Base-by-base conservation (phyloP, 306 rosid genomes). In the Vigna reflexopilosa region DNA sequence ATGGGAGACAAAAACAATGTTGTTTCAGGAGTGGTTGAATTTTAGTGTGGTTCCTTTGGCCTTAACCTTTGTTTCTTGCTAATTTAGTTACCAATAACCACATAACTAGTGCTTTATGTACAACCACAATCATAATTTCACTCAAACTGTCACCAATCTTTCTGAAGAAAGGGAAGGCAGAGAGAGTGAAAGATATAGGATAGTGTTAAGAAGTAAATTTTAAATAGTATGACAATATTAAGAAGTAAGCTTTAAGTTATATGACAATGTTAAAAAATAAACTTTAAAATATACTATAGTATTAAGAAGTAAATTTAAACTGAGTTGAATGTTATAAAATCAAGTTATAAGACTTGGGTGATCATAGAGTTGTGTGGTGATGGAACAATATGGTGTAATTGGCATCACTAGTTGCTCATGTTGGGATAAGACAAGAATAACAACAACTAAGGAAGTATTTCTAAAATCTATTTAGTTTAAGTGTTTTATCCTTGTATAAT, bases 221-320 rank as follows among this genome's bases (percentile, higher is more conserved):
- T 3, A 30, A 30, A 0, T 26, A 2, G 28, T 26, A 26, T 0
- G 1, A 22, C 24, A 22, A 1, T 22, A 22, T 22, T 22, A 0
- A 22, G 1, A 22, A 22, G 3, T 26, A 26, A 26, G 2, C 0
- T 26, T 26, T 26, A 2, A 2, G 0, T 0, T 26, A 0, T 26
- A 24, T 24, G 26, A 24, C 1, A 1, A 24, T 24, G 26, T 24
- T 24, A 24, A 24, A 1, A 24, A 24, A 20, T 20, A 20, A 0
- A 20, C 22, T 20, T 20, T 20, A 20, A 20, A 20, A 0, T 20
- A 1, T 20, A 20, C 1, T 2, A 24, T 0, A 24, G 2, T 24
- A 0, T 24, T 26, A 26, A 26, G 1, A 30, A 3, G 32, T 30
- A 4, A 30, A 4, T 30, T 30, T 30, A 30, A 30, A 4, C 0